A percentile compares a stretch with the other conserved stretches of the same genome.
phyloP scores from a whole-genome alignment of 495 filamentous ascomycete genomes.

The Cenococcum geophilum region DNA sequence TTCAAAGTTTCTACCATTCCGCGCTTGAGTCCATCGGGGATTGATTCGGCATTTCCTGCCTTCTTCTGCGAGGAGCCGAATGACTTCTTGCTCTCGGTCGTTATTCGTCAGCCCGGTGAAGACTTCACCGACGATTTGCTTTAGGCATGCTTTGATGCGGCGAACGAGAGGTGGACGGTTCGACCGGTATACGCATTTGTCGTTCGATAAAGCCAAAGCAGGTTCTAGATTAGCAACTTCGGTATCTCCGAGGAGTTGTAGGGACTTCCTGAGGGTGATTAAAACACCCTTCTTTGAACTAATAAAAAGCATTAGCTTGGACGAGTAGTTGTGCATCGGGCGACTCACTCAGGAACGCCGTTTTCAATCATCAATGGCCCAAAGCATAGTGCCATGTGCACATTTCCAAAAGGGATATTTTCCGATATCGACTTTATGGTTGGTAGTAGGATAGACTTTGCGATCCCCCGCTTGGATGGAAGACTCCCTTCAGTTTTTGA shows the following conservation, averaged over 20 bases:
- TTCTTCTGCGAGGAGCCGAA: background rate
- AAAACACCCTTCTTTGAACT: background rate
- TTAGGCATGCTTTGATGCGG: background rate
- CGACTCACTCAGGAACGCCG: background rate
- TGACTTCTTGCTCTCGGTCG: background rate
- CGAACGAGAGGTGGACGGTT: background rate
- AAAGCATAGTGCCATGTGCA: background rate
- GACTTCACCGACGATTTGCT: background rate
- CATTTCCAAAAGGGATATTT: background rate
- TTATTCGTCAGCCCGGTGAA: background rate
- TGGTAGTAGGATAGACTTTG: background rate
- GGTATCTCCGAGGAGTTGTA: background rate
- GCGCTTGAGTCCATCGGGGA: background rate
- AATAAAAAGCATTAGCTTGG: background rate
- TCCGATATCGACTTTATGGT: background rate
- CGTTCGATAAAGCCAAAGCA: background rate
- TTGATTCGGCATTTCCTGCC: background rate
- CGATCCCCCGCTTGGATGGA: background rate
- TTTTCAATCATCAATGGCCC: background rate
- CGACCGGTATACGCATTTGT: background rate
- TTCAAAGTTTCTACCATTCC: background rate
- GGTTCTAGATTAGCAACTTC: background rate
- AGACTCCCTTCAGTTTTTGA: background rate
- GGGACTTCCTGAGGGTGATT: background rate
- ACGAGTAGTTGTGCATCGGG: background rate